phyloP scores from a whole-genome alignment of 345 rosid genomes.

The Dipteronia dyeriana region DNA sequence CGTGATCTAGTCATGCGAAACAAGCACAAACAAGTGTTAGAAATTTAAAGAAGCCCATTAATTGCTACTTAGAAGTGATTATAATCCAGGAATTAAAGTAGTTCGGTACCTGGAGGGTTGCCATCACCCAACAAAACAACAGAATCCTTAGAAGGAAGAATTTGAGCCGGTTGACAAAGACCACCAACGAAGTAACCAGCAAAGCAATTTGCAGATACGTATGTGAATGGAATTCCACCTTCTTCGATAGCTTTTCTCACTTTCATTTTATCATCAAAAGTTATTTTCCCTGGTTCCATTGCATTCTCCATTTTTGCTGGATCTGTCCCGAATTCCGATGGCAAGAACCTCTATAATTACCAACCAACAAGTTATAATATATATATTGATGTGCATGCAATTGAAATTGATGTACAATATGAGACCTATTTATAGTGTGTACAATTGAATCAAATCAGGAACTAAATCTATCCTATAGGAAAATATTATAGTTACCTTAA shows the following conservation, averaged over 20 bases:
- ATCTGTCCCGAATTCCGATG: conserved; percentile 89
- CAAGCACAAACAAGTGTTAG: no score
- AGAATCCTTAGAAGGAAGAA: conserved; percentile 58
- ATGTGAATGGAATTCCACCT: conserved; percentile 73
- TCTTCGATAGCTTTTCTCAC: conserved; percentile 71
- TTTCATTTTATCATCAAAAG: conserved; percentile 75
- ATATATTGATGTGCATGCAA: no score
- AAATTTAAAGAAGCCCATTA: no score
- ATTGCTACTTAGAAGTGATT: no score
- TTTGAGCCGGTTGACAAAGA: conserved; percentile 52
- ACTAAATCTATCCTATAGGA: no score
- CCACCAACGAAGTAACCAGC: conserved; percentile 69
- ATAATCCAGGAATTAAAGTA: no score
- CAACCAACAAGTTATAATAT: no score
- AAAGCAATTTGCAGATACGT: conserved; percentile 69
- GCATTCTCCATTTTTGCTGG: conserved; percentile 71
- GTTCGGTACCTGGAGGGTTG: conserved; percentile 54
- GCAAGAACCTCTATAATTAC: conserved; percentile 60
- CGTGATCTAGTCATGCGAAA: no score
- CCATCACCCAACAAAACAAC: conserved; percentile 69
- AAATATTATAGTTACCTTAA: conserved; percentile 40
- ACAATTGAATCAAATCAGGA: no score
- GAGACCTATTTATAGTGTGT: no score
- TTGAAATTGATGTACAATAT: no score
- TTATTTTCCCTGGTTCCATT: conserved; percentile 67